These are phyloP conservation scores for Aspergillus niger DNA, from an alignment of 2,329 filamentous ascomycete species.

Conservation along the genomic window DNA sequence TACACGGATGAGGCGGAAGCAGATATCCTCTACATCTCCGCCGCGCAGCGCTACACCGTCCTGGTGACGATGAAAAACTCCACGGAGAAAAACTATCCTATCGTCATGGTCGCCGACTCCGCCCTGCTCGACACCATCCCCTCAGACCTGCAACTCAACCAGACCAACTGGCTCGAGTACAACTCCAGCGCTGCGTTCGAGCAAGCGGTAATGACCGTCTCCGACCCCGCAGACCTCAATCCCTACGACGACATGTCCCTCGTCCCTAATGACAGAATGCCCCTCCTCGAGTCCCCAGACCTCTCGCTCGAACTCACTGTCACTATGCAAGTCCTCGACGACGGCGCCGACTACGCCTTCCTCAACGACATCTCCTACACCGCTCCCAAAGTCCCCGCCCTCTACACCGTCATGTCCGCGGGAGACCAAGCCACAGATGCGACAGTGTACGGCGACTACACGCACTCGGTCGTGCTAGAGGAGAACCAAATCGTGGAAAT, in stretches of 20 bases:
- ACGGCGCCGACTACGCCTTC: conserved; percentile 38
- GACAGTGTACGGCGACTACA: conserved; percentile 65
- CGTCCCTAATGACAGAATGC: conserved; percentile 66
- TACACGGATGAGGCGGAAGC: conserved; percentile 64
- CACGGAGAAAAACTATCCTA: conserved; percentile 64
- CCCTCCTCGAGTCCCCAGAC: conserved; percentile 63
- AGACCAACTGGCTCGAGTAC: conserved; percentile 66
- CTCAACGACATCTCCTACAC: conserved; percentile 33
- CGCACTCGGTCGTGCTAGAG: conserved; percentile 52
- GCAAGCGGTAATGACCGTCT: conserved; percentile 30
- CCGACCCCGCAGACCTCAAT: conserved; percentile 53
- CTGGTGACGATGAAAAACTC: conserved; percentile 64
- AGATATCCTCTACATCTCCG: conserved; percentile 65
- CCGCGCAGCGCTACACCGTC: conserved; percentile 64
- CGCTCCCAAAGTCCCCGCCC: conserved; percentile 26
- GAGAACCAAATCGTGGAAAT: conserved; percentile 47
- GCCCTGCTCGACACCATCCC: conserved; percentile 37
- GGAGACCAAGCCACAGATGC: conserved; percentile 54
- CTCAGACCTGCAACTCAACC: conserved; percentile 35
- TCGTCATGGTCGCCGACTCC: conserved; percentile 47
- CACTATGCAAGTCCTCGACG: conserved; percentile 56
- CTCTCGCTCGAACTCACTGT: conserved; percentile 68
- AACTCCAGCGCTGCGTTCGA: conserved; percentile 51
- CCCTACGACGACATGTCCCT: conserved; percentile 74
- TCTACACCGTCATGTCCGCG: conserved; percentile 31